Base-by-base conservation (phyloP, 2,329 filamentous ascomycete species). In the Orbilia blumenaviensis region DNA sequence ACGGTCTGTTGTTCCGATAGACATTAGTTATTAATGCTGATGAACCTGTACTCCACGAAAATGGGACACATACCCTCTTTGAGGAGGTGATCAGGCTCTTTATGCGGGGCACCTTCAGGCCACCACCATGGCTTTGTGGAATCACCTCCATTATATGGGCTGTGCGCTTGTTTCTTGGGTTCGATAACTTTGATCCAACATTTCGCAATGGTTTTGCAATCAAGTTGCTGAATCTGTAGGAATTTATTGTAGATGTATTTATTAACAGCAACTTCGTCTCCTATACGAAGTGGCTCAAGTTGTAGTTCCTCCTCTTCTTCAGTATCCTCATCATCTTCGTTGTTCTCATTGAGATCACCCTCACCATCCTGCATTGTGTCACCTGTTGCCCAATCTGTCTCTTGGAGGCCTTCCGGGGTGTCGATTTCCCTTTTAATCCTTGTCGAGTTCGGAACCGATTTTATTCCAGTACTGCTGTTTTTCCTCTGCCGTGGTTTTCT, bases 121-220 rank as follows among this genome's bases (percentile, higher is more conserved):
- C 89, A 91, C 89, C 89, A 91, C 61, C 87, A 86, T 0, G 89
- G 88, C 0, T 87, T 87, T 78, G 88, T 89, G 32, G 86, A 86
- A 50, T 89, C 86, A 32, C 86, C 87, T n/a, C 86, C 85, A 0
- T 89, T 91, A 80, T 93, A 93, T 0, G 91, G 91, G 79, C 91
- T 89, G 16, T 88, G 90, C 0, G 89, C 90, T 82, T 92, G 91
- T 82, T 93, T 93, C 83, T 91, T 92, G 0, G 91, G 91, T 79
- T 91, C 90, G 1, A 93, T 88, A 1, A 88, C 86, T 80, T 92
- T 92, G 73, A 93, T 89, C 88, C 91, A 93, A 9, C 88, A 89
- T 81, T 93, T 93, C 34, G 89, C 89, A 62, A 93, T 89, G 25
- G 89, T 84, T 82, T 93, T 93, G 83, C 89, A 90, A 5, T 89